phyloP scores from a whole-genome alignment of 805 yeast species.

The Zygosaccharomyces bailii region DNA sequence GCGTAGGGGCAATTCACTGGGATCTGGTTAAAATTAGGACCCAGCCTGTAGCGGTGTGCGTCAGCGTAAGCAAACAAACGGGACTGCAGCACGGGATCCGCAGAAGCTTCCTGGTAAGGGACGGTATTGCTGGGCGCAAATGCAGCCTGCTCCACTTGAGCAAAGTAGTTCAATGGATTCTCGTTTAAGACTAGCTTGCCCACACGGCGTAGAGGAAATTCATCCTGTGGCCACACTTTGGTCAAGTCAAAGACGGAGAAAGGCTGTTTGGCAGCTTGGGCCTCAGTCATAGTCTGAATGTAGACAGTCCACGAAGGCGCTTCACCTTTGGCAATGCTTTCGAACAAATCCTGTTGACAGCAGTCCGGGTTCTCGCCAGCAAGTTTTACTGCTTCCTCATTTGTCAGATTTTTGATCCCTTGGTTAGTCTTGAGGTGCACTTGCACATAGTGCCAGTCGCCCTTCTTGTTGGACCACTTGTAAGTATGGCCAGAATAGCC shows the following conservation, averaged over 20 bases:
- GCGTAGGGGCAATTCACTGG: conserved; percentile 87
- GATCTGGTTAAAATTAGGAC: conserved; percentile 72
- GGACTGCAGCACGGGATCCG: conserved; percentile 81
- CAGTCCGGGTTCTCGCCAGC: conserved; percentile 80
- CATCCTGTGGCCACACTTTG: conserved; percentile 86
- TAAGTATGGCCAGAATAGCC: conserved; percentile 67
- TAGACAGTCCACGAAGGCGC: conserved; percentile 82
- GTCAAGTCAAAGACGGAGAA: conserved; percentile 88
- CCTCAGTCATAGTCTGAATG: conserved; percentile 82
- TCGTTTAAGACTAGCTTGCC: conserved; percentile 77
- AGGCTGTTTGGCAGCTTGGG: conserved; percentile 68
- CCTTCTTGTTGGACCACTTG: conserved; percentile 55
- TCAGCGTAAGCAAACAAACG: conserved; percentile 81
- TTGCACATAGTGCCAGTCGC: conserved; percentile 54
- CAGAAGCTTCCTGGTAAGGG: conserved; percentile 77
- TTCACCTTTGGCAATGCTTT: conserved; percentile 73
- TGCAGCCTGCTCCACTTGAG: conserved; percentile 83
- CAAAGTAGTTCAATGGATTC: conserved; percentile 83
- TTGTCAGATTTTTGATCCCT: conserved; percentile 50
- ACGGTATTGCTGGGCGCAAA: conserved; percentile 83
- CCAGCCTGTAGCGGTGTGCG: conserved; percentile 77
- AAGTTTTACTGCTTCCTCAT: conserved; percentile 64
- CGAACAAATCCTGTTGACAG: conserved; percentile 76
- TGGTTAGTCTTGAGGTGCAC: conserved; percentile 53
- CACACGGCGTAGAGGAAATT: conserved; percentile 81